Evolutionary conservation across 306 rosid species (phyloP).

Genomic region (Prunus padus): DNA sequence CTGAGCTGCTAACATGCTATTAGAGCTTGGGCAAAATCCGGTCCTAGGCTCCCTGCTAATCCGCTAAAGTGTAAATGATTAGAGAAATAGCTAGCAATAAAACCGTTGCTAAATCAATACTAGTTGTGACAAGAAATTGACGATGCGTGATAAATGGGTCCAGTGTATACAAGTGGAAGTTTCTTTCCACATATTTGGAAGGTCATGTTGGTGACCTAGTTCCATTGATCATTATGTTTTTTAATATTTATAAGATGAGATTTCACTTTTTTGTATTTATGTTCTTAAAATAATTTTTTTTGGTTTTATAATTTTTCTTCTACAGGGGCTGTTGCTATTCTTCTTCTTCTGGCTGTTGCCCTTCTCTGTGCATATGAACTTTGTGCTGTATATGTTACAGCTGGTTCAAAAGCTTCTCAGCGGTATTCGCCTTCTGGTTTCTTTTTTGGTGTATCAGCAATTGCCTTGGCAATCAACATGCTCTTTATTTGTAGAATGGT

Average conservation of each 20-base stretch:
- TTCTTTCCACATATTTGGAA: background rate
- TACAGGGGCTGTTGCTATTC: constrained; percentile 93
- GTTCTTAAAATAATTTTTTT: background rate
- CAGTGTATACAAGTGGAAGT: background rate
- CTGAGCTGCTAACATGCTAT: background rate
- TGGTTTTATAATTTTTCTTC: constrained; percentile 18
- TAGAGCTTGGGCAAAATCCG: background rate
- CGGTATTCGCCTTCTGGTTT: constrained; percentile 98
- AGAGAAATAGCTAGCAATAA: background rate
- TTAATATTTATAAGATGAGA: background rate
- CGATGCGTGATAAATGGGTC: background rate
- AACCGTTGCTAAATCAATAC: background rate
- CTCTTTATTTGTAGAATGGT: constrained; percentile 98
- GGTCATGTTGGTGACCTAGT: background rate
- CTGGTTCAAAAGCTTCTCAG: constrained; percentile 94
- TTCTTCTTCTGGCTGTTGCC: constrained; percentile 96
- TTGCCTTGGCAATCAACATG: constrained; percentile 99
- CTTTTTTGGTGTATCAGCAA: constrained; percentile 99
- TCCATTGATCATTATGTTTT: background rate
- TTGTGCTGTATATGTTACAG: constrained; percentile 97
- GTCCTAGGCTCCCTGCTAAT: background rate
- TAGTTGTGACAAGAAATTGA: background rate
- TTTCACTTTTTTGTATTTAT: background rate
- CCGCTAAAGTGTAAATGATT: background rate
- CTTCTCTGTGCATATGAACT: constrained; percentile 95